Evolutionary conservation across 176 grass and related monocot genomes (phyloP), one percentile per base, ranked within the genome.

Genomic region (Juncus effusus): DNA sequence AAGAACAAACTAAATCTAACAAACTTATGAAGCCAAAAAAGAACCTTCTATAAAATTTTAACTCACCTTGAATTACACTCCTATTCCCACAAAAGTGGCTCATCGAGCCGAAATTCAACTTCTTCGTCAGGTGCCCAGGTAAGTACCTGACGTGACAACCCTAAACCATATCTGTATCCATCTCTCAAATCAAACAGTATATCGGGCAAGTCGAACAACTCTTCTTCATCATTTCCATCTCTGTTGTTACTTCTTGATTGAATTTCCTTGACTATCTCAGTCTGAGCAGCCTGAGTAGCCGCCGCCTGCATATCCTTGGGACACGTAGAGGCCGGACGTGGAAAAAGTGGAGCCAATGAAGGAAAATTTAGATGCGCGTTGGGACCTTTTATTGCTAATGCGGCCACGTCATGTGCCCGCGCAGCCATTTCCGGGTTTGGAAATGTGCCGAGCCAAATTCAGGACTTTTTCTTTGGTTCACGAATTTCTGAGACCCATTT

Each of bases 401-500:
- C 94, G 51, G 94, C 94, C 4, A 89, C 94, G 70, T 97, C 94
- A 65, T 97, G 94, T 16, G 94, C 94, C 50, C 94, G 88, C 55
- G 88, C 94, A 0, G 94, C 94, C 94, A 97, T 97, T 77, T 92
- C 94, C 13, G 94, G 72, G 35, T 83, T 79, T 5, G 85, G 77
- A 82, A 86, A 97, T 1, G 94, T 97, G 28, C 94, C 94, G 3
- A 97, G 94, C 94, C 94, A 97, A 72, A 97, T 97, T 54, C 94
- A 74, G 10, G 94, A 97, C 80, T 97, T 97, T 80, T 97, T 97
- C 12, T 82, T 71, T 19, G 94, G 94, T 80, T 97, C 94, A 36
- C 94, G 82, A 75, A 97, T 97, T 86, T 97, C 94, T n/a, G 94
- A 92, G 13, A 97, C 94, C 94, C 94, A 97, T 79, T 97, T 97